Conservation (phyloP, 768 basidiomycete genomes). For the Infundibulicybe gibba region DNA sequence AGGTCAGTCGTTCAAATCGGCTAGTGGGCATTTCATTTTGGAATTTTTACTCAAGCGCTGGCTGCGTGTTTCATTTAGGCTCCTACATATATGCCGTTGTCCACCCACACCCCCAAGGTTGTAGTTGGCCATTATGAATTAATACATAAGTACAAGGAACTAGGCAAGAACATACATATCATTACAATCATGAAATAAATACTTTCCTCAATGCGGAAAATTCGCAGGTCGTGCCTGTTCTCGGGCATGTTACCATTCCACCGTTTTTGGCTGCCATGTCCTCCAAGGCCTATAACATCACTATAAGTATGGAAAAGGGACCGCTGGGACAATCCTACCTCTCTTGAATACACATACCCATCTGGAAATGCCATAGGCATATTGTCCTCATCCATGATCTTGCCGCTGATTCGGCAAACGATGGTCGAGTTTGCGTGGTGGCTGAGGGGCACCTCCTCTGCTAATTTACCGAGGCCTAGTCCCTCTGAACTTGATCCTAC, state of each 20-base stretch:
- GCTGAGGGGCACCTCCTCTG: constrained; percentile 82
- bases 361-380: constrained; percentile 90
- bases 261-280: constrained; percentile 82
- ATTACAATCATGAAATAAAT: constrained; percentile 65
- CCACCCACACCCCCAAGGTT: background rate
- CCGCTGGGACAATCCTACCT: constrained; percentile 40
- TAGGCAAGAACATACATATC: constrained; percentile 1
- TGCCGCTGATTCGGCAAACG: constrained; percentile 86
- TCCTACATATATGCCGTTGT: too few relatives aligned
- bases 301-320: constrained; percentile 4
- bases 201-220: constrained; percentile 79
- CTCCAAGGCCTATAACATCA: constrained; percentile 65
- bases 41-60: background rate
- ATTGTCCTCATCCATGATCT: constrained; percentile 94
- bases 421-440: constrained; percentile 96
- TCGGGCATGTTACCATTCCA: constrained; percentile 82
- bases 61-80: too few relatives aligned
- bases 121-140: too few relatives aligned
- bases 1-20: constrained; percentile 39
- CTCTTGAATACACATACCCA: constrained; percentile 90
- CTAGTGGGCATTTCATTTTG: constrained; percentile 27
- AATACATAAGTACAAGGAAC: background rate
- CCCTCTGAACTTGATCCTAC: constrained; percentile 28
- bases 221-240: constrained; percentile 60
- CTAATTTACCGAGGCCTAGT: constrained; percentile 68